Evolutionary conservation across 2,329 filamentous ascomycete genomes (phyloP).

Genomic region (Cryphonectria naterciae): DNA sequence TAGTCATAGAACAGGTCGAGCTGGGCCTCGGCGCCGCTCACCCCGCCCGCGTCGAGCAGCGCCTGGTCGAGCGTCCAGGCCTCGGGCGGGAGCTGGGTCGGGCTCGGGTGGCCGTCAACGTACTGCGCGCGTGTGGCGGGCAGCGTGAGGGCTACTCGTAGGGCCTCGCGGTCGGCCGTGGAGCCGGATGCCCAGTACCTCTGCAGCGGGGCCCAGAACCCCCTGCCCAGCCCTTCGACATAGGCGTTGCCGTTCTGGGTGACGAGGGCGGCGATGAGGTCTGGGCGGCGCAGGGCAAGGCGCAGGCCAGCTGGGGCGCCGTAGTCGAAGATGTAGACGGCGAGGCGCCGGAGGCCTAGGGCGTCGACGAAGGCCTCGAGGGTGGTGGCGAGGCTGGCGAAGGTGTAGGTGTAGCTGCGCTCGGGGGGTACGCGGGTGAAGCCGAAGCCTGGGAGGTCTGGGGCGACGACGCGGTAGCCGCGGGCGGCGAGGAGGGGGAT

Average conservation of each 20-base stretch:
- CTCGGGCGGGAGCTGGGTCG: conserved; percentile 46
- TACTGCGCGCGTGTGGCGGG: conserved; percentile 51
- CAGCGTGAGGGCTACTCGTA: conserved; percentile 43
- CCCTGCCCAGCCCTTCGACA: conserved; percentile 53
- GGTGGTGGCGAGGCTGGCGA: conserved; percentile 53
- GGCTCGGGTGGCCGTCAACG: conserved; percentile 42
- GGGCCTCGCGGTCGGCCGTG: conserved; percentile 40
- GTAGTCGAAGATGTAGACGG: conserved; percentile 67
- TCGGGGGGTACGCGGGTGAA: conserved; percentile 53
- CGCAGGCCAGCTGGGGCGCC: conserved; percentile 60
- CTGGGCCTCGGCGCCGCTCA: conserved; percentile 48
- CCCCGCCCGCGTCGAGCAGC: conserved; percentile 47
- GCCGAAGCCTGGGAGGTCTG: conserved; percentile 63
- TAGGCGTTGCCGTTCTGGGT: conserved; percentile 67
- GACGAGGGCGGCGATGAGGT: conserved; percentile 56
- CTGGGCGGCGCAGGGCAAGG: conserved; percentile 53
- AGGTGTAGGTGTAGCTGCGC: conserved; percentile 55
- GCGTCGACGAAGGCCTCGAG: conserved; percentile 53
- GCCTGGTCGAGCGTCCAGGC: conserved; percentile 56
- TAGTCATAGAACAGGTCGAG: conserved; percentile 63
- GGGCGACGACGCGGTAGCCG: conserved; percentile 52
- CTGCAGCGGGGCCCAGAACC: conserved; percentile 54
- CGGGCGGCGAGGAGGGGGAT: conserved; percentile 45
- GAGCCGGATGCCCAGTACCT: conserved; percentile 48
- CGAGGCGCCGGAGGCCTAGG: conserved; percentile 51